Base-by-base conservation (phyloP, 441 rosid genomes). In the Bruguiera hainesii region DNA sequence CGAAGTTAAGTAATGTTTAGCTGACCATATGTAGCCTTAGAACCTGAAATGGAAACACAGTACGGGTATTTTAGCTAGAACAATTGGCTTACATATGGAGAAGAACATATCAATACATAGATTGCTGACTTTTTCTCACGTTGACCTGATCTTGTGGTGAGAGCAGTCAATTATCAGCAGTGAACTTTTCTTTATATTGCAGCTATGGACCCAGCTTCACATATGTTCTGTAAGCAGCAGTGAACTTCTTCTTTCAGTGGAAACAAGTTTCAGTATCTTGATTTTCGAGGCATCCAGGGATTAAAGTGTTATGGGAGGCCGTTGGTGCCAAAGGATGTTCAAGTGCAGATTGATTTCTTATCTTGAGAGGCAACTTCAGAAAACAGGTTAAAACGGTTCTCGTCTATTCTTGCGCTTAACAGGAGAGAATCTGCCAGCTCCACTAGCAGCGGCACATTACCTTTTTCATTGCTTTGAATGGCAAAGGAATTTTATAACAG, bases 351-450 rank as follows among this genome's bases (percentile, higher is more conserved):
- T 26, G 58, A 68, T 66, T 52, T 64, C 23, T 66, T 37, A 53
- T 39, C 65, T 69, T 6, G 16, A 61, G 53, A 58, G 57, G 51
- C 33, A 53, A 65, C 64, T 66, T 52, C 46, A 55, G 21, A 60
- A 53, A 70, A 66, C 55, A 25, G 39, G 30, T 59, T 65, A 48
- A 21, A 9, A 63, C 52, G 35, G 49, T 69, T 49, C 62, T 59
- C 48, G 7, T 26, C 33, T 7, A n/a, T 55, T 39, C 20, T 25
- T 9, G 39, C 2, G 50, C 31, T 51, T 56, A 39, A 63, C 50
- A 39, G 66, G 33, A 53, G 65, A 67, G 76, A 73, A 72, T 77
- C 77, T 71, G 31, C 69, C 74, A 64, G 48, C 69, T 64, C 67
- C 65, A 71, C 75, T 71, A 75, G 55, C 71, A 66, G 74, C 72